Base-by-base conservation (phyloP, 169 alveolate species). In the Eimeria mitis region DNA sequence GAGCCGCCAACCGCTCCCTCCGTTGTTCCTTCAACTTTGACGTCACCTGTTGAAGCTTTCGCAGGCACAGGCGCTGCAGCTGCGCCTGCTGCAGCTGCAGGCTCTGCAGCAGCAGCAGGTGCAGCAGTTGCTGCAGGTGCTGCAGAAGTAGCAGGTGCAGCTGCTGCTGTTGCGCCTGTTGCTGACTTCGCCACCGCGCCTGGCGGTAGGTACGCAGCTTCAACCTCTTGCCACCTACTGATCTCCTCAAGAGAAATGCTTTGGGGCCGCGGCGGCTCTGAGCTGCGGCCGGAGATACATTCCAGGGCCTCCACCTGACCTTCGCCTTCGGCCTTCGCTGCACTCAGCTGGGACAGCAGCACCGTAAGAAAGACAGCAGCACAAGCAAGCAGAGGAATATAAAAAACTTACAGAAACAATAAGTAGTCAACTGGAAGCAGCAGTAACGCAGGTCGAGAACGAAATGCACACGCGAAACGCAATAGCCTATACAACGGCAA, bases 221-320 rank as follows among this genome's bases (percentile, higher is more conserved):
- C 94, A 9, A 92, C 68, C 59, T 92, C 96, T 31, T 61, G 76
- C 96, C 96, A 92, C 9, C 96, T 56, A 34, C 94, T 54, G 40
- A 92, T 92, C 79, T 92, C 96, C 49, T 92, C 96, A 14, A 92
- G 31, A 9, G 96, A 92, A 68, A 92, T 92, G 71, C 91, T 92
- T 42, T 83, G 91, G 37, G 79, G 90, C 37, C 88, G 65, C 25
- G 65, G 89, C 44, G 94, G 79, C 14, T 49, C 44, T 28, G 95
- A 11, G 42, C 44, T 65, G 42, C 95, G 71, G 95, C 47, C 42
- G 52, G 95, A 47, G 78, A 81, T 73, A 70, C 94, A 83, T 54
- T 81, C 94, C 59, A 92, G 79, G 47, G 89, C 92, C 2, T 73
- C 96, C 11, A 83, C 96, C 23, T 83, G 54, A 11, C 94, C 96